Evolutionary conservation across 1,284 basidiomycete genomes (phyloP), one percentile per base, ranked within the genome.

Genomic region (Phellopilus nigrolimitatus): DNA sequence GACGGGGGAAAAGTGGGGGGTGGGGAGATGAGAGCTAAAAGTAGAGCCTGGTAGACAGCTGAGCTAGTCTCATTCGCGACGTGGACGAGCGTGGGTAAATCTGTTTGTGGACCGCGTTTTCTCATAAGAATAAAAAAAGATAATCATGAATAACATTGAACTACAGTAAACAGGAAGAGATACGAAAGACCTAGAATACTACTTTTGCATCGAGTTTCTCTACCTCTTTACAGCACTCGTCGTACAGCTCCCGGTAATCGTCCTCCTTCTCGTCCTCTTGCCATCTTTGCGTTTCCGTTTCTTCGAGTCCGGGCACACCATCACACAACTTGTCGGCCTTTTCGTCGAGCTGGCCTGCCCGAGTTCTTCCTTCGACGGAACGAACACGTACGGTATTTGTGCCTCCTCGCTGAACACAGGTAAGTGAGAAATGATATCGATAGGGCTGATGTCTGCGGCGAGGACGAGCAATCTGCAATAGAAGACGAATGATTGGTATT

Each of bases 391-490:
- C 13, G 95, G 95, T 64, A 97, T 89, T 45, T 85, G 80, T 4
- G 92, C 88, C 67, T 99, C 97, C 71, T 99, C 97, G 52, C 91
- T 89, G 62, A 99, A 75, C 27, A 98, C 75, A 12, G 97, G 97
- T 50, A 99, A 78, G 71, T 99, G 97, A 19, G 93, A 95, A 61
- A 99, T 90, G 60, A 99, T 97, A 70, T 99, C 97, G 62, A 99
- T 88, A 21, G 97, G 97, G 43, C 90, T 95, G 65, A 99, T 99
- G 70, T 99, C 97, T 37, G 89, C 95, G 3, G 97, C 97, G 51
- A 99, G 81, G 51, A 99, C 74, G 39, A 99, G 82, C 21, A 99
- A 75, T 15, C 91, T 93, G 58, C 17, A 31, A 38, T 13, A 47
- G 25, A 27, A 5, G 6, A 17, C 22, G 49, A 33, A 13, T 15